These are phyloP conservation scores for Fonsecaea multimorphosa DNA, from an alignment of 2,329 filamentous ascomycete species.

Conservation along the genomic window DNA sequence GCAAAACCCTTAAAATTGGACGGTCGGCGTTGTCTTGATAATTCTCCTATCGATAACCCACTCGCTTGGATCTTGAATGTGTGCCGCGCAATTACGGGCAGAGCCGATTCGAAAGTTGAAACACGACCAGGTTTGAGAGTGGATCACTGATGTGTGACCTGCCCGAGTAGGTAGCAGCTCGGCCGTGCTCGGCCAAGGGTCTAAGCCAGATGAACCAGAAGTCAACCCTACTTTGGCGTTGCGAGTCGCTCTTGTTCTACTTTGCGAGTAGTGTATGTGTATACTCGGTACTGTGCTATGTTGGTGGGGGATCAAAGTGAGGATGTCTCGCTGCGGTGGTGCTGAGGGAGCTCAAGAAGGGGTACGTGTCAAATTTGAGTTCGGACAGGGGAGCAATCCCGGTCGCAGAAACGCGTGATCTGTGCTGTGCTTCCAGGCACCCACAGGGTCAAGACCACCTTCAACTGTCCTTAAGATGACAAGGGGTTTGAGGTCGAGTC, in stretches of 20 bases:
- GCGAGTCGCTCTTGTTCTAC: background rate
- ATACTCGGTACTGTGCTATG: background rate
- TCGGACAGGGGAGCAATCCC: slow-evolving; percentile 1
- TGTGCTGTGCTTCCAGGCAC: background rate
- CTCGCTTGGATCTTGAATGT: background rate
- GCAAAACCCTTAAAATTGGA: background rate
- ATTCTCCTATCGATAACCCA: slow-evolving; percentile 3
- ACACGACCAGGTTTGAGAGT: background rate
- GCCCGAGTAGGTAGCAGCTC: background rate
- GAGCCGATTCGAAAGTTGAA: slow-evolving; percentile 1
- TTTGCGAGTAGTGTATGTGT: background rate
- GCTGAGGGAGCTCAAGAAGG: too few species aligned
- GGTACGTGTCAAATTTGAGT: slow-evolving; percentile 8
- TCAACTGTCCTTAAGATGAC: background rate
- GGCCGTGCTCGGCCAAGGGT: background rate
- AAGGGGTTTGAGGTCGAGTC: slow-evolving; percentile 6
- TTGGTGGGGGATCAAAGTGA: background rate
- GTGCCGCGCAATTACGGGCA: background rate
- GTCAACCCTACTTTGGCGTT: background rate
- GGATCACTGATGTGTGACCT: background rate
- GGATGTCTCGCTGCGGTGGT: background rate
- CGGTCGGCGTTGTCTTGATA: background rate
- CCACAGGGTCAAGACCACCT: background rate
- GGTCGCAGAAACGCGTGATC: slow-evolving; percentile 9
- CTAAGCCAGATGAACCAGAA: background rate